Conservation (phyloP, 2,329 filamentous ascomycete genomes). For the Colletotrichum orchidophilum region DNA sequence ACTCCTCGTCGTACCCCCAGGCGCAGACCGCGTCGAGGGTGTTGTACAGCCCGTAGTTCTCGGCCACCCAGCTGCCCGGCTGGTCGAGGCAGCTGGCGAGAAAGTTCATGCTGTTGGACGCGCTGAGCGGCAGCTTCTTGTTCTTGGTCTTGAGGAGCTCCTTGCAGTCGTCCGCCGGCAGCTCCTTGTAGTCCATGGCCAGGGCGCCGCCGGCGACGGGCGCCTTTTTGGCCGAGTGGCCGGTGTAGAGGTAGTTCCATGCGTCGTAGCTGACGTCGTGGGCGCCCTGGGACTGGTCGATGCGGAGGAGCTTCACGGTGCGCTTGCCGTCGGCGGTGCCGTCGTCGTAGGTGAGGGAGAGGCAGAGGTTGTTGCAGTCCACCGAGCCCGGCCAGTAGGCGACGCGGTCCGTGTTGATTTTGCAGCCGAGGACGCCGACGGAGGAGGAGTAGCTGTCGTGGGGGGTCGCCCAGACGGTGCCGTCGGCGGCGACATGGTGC, state of each 20-base stretch:
- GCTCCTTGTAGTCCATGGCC: conserved; percentile 56
- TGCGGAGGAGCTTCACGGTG: conserved; percentile 38
- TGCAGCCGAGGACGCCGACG: conserved; percentile 61
- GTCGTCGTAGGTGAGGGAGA: conserved; percentile 43
- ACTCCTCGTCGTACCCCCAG: conserved; percentile 56
- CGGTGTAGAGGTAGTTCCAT: conserved; percentile 60
- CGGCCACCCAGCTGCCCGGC: conserved; percentile 54
- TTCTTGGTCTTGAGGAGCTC: conserved; percentile 56
- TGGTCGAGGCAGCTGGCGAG: conserved; percentile 54
- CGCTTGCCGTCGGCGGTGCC: conserved; percentile 35
- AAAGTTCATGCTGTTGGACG: conserved; percentile 63
- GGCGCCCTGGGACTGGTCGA: conserved; percentile 48
- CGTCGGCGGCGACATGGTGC: conserved; percentile 15
- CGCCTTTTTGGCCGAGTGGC: conserved; percentile 53
- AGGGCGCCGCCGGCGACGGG: conserved; percentile 59
- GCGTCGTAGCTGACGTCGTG: conserved; percentile 62
- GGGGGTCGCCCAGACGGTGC: conserved; percentile 48
- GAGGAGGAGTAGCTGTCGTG: conserved; percentile 60
- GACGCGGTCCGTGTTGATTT: conserved; percentile 61
- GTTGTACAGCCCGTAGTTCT: conserved; percentile 61
- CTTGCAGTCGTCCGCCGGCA: conserved; percentile 55
- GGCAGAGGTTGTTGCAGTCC: conserved; percentile 55
- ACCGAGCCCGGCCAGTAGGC: conserved; percentile 60
- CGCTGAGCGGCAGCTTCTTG: conserved; percentile 52
- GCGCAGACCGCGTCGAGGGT: conserved; percentile 59